Evolutionary conservation across 2,329 filamentous ascomycete genomes (phyloP).

Genomic region (Penicillium sp.): DNA sequence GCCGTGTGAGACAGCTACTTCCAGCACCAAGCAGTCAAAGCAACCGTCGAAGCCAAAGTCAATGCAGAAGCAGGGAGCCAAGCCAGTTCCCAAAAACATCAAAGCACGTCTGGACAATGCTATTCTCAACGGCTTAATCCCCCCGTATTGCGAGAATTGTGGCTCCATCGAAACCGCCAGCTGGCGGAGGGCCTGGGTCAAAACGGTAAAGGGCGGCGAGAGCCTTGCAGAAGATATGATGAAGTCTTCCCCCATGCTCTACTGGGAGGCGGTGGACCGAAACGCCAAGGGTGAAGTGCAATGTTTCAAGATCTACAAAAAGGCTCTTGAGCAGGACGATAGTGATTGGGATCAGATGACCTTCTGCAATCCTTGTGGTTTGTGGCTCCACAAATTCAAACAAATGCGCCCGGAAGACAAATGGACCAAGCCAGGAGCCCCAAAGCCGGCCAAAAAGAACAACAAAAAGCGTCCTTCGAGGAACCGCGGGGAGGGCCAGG

Average conservation of each 20-base stretch:
- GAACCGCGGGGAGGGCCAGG: conserved; percentile 27
- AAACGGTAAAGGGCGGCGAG: conserved; percentile 61
- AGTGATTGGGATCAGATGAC: conserved; percentile 64
- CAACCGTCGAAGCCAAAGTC: conserved; percentile 25
- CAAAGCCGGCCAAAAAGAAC: conserved; percentile 34
- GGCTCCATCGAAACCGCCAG: conserved; percentile 92
- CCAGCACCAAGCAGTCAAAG: background rate
- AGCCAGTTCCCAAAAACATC: conserved; percentile 58
- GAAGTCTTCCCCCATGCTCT: conserved; percentile 63
- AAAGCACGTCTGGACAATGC: conserved; percentile 48
- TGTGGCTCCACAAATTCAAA: conserved; percentile 87
- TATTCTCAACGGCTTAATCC: conserved; percentile 72
- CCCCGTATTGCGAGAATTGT: conserved; percentile 83
- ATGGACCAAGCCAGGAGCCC: conserved; percentile 55
- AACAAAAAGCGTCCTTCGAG: conserved; percentile 32
- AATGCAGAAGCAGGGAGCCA: conserved; percentile 40
- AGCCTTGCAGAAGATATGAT: conserved; percentile 62
- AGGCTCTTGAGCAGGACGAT: conserved; percentile 58
- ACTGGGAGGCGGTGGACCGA: conserved; percentile 58
- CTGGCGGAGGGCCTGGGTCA: conserved; percentile 88
- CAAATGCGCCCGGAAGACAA: conserved; percentile 71
- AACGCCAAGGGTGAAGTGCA: conserved; percentile 56
- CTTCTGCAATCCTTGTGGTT: conserved; percentile 89
- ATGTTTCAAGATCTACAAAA: conserved; percentile 66
- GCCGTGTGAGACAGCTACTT: conserved; percentile 27